phyloP scores from a whole-genome alignment of 192 early-diverging fungal genomes.

The Coemansia sp. region DNA sequence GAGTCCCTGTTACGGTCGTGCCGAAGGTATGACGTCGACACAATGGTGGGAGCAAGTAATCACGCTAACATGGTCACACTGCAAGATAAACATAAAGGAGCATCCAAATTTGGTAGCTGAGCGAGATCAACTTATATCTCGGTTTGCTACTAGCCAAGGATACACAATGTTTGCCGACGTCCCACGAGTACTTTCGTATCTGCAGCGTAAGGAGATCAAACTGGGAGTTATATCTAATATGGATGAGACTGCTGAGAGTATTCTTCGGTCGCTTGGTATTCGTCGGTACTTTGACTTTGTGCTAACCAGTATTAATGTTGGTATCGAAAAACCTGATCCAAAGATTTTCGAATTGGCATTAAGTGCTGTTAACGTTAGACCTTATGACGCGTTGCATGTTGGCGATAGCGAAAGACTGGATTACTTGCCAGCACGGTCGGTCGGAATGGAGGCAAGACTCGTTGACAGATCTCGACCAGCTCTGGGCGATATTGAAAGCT shows the following conservation, averaged over 20 bases:
- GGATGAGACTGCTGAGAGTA: slow-evolving; percentile 59
- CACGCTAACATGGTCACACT: slow-evolving; percentile 46
- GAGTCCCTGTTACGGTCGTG: slow-evolving; percentile 61
- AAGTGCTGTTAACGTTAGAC: slow-evolving; percentile 27
- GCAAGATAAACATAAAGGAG: slow-evolving; percentile 12
- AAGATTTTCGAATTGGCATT: slow-evolving; percentile 62
- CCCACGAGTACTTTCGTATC: slow-evolving; percentile 45
- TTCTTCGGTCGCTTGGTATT: slow-evolving; percentile 43
- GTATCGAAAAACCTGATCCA: slow-evolving; percentile 61
- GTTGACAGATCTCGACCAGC: slow-evolving; percentile 18
- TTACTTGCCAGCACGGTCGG: slow-evolving; percentile 29
- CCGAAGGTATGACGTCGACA: slow-evolving; percentile 43
- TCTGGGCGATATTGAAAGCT: not conserved
- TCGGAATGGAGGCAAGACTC: slow-evolving; percentile 46
- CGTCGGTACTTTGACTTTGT: slow-evolving; percentile 64
- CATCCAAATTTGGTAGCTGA: slow-evolving; percentile 2
- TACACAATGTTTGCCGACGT: slow-evolving; percentile 64
- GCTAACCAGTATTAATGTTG: slow-evolving; percentile 55
- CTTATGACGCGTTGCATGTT: slow-evolving; percentile 61
- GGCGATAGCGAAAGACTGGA: slow-evolving; percentile 61
- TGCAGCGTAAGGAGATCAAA: slow-evolving; percentile 53
- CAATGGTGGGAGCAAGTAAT: slow-evolving; percentile 65
- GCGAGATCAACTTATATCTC: slow-evolving; percentile 44
- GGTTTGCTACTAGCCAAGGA: slow-evolving; percentile 55
- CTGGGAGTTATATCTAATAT: slow-evolving; percentile 66